Percentiles rank a stretch among this genome's conserved stretches.
These are phyloP conservation scores for Kodamaea fungicola DNA, from an alignment of 1,139 yeast genomes.

Conservation along the genomic window DNA sequence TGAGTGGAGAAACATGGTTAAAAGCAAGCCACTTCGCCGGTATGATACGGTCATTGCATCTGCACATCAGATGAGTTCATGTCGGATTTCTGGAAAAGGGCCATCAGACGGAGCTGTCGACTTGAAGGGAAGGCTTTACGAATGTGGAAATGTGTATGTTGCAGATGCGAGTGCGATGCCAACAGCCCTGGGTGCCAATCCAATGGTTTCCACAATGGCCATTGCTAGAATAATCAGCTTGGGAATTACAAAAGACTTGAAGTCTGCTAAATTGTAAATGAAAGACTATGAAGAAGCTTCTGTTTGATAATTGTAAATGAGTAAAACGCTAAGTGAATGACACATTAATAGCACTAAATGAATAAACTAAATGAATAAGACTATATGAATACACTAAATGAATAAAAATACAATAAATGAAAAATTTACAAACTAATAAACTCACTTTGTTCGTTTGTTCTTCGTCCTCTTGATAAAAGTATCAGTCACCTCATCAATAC, in stretches of 20 bases:
- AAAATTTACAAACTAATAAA: neutral
- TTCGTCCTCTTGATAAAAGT: slow-evolving; percentile 17
- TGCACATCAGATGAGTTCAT: slow-evolving; percentile 61
- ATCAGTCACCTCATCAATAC: slow-evolving; percentile 28
- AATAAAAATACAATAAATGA: neutral
- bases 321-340: too few species aligned
- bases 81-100: slow-evolving; percentile 52
- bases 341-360: too few species aligned
- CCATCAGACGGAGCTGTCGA: slow-evolving; percentile 50
- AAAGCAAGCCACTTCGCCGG: slow-evolving; percentile 23
- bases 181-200: slow-evolving; percentile 58
- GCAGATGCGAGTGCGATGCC: slow-evolving; percentile 59
- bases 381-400: neutral
- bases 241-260: slow-evolving; percentile 32
- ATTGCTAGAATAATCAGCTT: slow-evolving; percentile 36
- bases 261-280: neutral
- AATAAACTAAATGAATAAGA: too few species aligned
- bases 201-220: slow-evolving; percentile 45
- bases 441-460: neutral
- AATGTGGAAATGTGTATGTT: slow-evolving; percentile 49
- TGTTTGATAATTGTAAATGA: too few species aligned
- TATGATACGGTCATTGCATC: slow-evolving; percentile 41
- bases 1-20: slow-evolving; percentile 37
- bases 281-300: too few species aligned
- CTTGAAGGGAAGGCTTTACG: slow-evolving; percentile 46